Evolutionary conservation across 2,329 filamentous ascomycete species (phyloP).

Genomic region (Aspergillus eucalypticola): DNA sequence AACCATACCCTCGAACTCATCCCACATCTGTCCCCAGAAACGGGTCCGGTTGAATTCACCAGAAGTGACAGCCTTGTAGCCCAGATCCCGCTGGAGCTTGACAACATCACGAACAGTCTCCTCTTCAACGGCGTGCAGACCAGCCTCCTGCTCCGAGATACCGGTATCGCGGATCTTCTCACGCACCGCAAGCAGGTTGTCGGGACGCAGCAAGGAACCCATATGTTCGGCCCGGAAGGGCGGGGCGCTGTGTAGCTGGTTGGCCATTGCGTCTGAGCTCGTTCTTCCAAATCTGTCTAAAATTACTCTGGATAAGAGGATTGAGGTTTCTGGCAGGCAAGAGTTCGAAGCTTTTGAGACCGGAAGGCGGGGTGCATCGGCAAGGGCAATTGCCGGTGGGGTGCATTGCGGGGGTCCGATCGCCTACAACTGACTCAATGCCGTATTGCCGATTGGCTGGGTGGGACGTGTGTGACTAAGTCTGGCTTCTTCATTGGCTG

Average conservation of each 20-base stretch:
- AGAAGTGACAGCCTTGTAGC: conserved; percentile 3
- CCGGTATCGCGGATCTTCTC: conserved; percentile 5
- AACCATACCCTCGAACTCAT: conserved; percentile 5
- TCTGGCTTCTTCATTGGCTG: too few relatives aligned
- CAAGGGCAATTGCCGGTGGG: neutral
- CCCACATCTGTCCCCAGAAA: conserved; percentile 7
- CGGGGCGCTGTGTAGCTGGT: conserved; percentile 1
- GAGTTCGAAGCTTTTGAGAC: neutral
- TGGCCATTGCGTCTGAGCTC: neutral
- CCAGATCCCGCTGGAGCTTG: neutral
- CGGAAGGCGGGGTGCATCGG: neutral
- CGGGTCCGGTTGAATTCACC: conserved; percentile 4
- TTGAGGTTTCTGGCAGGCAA: neutral
- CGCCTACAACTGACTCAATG: too few relatives aligned
- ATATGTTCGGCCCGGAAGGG: conserved; percentile 5
- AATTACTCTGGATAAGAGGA: neutral
- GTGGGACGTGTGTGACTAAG: too few relatives aligned
- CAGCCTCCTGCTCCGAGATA: neutral
- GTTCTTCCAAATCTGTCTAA: neutral
- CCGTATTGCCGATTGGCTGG: too few relatives aligned
- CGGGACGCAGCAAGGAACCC: conserved; percentile 1
- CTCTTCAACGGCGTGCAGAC: neutral
- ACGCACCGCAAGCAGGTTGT: neutral
- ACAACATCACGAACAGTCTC: conserved; percentile 1
- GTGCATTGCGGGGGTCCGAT: neutral